phyloP scores from a whole-genome alignment of 345 rosid genomes.

The Physaria fendleri region DNA sequence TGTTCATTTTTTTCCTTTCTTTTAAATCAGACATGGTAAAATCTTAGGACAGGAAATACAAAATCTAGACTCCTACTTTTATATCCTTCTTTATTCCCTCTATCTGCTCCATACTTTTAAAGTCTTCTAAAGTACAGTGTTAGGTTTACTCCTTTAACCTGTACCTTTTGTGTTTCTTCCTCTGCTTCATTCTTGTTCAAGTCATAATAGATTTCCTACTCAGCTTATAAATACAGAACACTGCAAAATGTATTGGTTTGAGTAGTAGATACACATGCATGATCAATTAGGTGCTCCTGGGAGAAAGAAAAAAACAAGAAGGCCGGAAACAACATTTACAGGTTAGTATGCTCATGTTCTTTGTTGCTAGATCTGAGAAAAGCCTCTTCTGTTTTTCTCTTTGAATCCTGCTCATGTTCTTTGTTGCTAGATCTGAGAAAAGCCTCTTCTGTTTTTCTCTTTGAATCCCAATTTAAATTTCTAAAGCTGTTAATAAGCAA shows the following conservation, averaged over 20 bases:
- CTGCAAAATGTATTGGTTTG: not conserved
- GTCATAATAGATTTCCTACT: not conserved
- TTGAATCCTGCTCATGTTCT: not conserved
- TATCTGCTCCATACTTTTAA: slow-evolving; percentile 2
- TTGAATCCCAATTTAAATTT: not conserved
- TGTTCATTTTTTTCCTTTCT: not conserved
- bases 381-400: slow-evolving; percentile 4
- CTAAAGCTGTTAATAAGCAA: not conserved
- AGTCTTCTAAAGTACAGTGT: slow-evolving; percentile 6
- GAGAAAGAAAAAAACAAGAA: not conserved
- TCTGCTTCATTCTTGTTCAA: slow-evolving; percentile 3
- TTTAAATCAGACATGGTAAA: not conserved
- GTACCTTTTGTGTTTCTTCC: not conserved
- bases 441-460: slow-evolving; percentile 4
- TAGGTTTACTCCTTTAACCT: slow-evolving; percentile 1
- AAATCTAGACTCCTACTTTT: not conserved
- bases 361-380: slow-evolving; percentile 12
- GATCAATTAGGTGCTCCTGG: slow-evolving; percentile 9
- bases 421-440: slow-evolving; percentile 12
- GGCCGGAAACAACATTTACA: not conserved
- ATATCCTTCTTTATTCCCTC: slow-evolving; percentile 5
- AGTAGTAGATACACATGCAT: not conserved
- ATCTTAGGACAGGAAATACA: not conserved
- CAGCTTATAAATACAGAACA: not conserved
- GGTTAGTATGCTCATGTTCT: slow-evolving; percentile 7